Conservation (phyloP, 1,284 basidiomycete genomes). For the Cryptococcus wingfieldii region DNA sequence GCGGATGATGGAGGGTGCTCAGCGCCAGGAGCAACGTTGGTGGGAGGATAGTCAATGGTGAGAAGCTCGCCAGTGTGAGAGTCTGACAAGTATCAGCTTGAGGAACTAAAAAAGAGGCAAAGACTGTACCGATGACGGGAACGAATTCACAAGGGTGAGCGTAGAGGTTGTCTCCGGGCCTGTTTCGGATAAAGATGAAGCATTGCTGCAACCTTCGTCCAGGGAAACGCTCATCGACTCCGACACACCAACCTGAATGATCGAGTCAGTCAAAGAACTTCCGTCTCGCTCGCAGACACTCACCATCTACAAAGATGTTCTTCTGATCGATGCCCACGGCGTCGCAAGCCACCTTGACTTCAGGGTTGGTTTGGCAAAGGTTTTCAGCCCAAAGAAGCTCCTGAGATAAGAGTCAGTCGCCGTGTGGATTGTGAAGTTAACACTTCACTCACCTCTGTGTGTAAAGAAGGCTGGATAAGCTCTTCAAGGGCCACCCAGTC, state of each 20-base stretch:
- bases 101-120: neutral
- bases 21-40: slow-evolving; percentile 20
- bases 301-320: slow-evolving; percentile 47
- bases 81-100: slow-evolving; percentile 26
- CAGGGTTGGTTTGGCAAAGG: slow-evolving; percentile 45
- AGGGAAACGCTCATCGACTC: slow-evolving; percentile 51
- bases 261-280: slow-evolving; percentile 1
- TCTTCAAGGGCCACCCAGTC: slow-evolving; percentile 43
- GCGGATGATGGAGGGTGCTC: slow-evolving; percentile 28
- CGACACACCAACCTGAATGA: slow-evolving; percentile 49
- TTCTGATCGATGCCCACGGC: slow-evolving; percentile 48
- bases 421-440: too few species aligned
- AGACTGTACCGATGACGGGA: slow-evolving; percentile 28
- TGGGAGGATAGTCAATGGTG: slow-evolving; percentile 46
- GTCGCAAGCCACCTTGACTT: slow-evolving; percentile 45
- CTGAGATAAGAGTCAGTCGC: slow-evolving; percentile 1
- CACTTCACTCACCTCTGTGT: slow-evolving; percentile 38
- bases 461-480: slow-evolving; percentile 50
- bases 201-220: slow-evolving; percentile 47
- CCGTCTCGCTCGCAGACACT: slow-evolving; percentile 5
- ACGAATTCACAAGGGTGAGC: slow-evolving; percentile 52
- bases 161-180: slow-evolving; percentile 48
- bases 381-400: slow-evolving; percentile 52
- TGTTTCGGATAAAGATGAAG: slow-evolving; percentile 48
- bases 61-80: slow-evolving; percentile 46